Evolutionary conservation across 192 early-diverging fungal species (phyloP).

Genomic region (Coemansia sp.): DNA sequence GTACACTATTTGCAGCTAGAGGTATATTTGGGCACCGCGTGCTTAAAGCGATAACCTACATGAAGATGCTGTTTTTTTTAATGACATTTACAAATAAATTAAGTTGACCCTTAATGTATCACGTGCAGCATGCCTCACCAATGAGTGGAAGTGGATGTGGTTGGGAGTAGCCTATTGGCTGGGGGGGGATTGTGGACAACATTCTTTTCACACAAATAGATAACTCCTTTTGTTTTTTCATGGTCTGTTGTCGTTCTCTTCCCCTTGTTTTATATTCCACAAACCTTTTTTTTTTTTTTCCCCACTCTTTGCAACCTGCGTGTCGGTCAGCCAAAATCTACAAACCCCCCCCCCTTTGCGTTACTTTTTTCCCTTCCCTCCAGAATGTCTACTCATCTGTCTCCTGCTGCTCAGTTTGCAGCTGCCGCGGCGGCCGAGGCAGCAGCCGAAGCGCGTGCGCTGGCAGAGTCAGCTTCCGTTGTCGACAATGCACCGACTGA

Average conservation of each 20-base stretch:
- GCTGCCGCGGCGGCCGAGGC: slow-evolving; percentile 40
- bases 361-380: slow-evolving; percentile 3
- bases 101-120: too few relatives aligned
- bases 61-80: too few relatives aligned
- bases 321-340: slow-evolving; percentile 22
- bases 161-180: too few relatives aligned
- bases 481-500: not conserved
- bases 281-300: not conserved
- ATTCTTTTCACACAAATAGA: not conserved
- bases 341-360: not conserved
- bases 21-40: too few relatives aligned
- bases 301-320: slow-evolving; percentile 14
- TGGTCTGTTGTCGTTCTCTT: not conserved
- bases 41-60: too few relatives aligned
- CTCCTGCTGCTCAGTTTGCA: slow-evolving; percentile 53
- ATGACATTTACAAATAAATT: too few relatives aligned
- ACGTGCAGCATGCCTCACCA: too few relatives aligned
- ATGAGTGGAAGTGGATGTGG: too few relatives aligned
- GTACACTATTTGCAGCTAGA: too few relatives aligned
- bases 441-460: not conserved
- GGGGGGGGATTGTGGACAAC: too few relatives aligned
- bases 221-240: too few relatives aligned
- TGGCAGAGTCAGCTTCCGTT: not conserved
- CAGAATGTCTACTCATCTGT: slow-evolving; percentile 35
- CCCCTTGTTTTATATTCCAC: not conserved